Conservation (phyloP, 2,329 filamentous ascomycete species). For the Neophaeococcomyces mojaviensis region DNA sequence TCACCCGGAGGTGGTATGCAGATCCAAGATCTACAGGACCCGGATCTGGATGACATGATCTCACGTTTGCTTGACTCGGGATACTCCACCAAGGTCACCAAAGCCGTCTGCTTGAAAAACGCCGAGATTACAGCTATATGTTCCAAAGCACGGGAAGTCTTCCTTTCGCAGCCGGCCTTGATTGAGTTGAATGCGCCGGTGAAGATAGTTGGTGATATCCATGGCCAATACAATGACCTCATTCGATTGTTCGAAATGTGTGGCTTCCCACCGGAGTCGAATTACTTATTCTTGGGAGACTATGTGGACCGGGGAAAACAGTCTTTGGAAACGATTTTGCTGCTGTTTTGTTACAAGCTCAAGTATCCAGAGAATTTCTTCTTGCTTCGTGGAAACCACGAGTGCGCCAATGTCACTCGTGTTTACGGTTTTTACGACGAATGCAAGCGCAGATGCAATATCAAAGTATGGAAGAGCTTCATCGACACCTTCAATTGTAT, state of each 20-base stretch:
- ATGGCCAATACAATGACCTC: conserved; percentile 92
- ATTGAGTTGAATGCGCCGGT: conserved; percentile 89
- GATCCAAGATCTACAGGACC: conserved; percentile 83
- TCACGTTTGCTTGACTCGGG: conserved; percentile 87
- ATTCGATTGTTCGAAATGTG: conserved; percentile 99
- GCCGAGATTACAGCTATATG: conserved; percentile 95
- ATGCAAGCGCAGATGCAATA: conserved; percentile 91
- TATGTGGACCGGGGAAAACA: conserved; percentile 97
- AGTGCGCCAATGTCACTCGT: conserved; percentile 90
- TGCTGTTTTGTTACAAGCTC: conserved; percentile 92
- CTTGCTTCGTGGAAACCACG: conserved; percentile 85
- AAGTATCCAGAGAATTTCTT: conserved; percentile 98
- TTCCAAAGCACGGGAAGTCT: conserved; percentile 76
- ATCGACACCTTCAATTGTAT: conserved; percentile 94
- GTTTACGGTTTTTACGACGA: conserved; percentile 98
- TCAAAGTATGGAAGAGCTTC: conserved; percentile 98
- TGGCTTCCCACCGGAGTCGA: conserved; percentile 83
- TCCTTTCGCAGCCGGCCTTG: conserved; percentile 84
- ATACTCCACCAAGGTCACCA: conserved; percentile 94
- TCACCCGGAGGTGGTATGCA: conserved; percentile 57
- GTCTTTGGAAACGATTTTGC: conserved; percentile 85
- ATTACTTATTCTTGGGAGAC: conserved; percentile 90
- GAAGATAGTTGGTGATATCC: conserved; percentile 95
- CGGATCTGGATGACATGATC: conserved; percentile 96
- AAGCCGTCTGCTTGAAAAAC: conserved; percentile 94